Base-by-base conservation (phyloP, 306 rosid species). In the Medicago arabica region DNA sequence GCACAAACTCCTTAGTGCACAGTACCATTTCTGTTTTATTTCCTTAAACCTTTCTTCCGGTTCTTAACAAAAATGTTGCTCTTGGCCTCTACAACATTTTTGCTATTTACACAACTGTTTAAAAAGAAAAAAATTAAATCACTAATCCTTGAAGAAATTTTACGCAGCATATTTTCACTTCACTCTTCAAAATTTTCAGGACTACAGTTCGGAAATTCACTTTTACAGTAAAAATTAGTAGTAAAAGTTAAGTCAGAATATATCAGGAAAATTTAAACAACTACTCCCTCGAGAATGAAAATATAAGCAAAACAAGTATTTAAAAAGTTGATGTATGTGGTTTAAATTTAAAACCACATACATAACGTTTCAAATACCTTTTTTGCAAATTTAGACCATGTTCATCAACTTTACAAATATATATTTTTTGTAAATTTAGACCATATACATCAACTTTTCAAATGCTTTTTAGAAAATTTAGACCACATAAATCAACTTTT, bases 121-220 rank as follows among this genome's bases (percentile, higher is more conserved):
- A 59, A 77, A 68, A 58, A 77, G n/a, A n/a, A 69, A 53, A 11
- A 34, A 64, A 39, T 11, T 2, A 2, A 58, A 57, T 58, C 28
- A 43, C 54, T n/a, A n/a, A n/a, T n/a, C 21, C 36, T 46, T 17
- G 16, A 55, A 51, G 67, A 78, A 75, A 58, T 15, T 31, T 64
- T 28, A 71, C 40, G 44, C 15, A 46, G 41, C 62, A 75, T 7
- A 75, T 54, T 34, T 80, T 21, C 43, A 16, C 62, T 34, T 80
- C 60, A 16, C 44, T 64, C 54, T 41, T 65, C 12, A 25, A 64
- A 70, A 44, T 1, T 31, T 49, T n/a, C 3, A 55, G 17, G 17
- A 49, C 19, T 18, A 51, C 43, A 59, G 34, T 28, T 31, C 1
- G 3, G 19, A 46, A 64, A 75, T 11, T 60, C 15, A 25, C 58